These are phyloP conservation scores for Phoma sp. DNA, from an alignment of 2,329 filamentous ascomycete species.

Conservation along the genomic window DNA sequence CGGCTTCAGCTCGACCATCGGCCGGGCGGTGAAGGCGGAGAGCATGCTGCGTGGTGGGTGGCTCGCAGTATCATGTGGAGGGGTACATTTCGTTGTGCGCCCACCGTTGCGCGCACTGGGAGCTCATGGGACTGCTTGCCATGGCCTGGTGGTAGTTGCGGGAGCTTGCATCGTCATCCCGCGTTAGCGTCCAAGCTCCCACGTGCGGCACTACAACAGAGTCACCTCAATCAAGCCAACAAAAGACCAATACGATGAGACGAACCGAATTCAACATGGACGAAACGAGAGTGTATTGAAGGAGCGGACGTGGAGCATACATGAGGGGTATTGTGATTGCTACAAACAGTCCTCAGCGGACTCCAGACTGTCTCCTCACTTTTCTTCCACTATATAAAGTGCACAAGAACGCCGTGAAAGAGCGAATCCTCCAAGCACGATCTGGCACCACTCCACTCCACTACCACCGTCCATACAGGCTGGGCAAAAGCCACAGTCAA, in stretches of 20 bases:
- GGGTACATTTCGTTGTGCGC: constrained; percentile 25
- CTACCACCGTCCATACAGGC: constrained; percentile 25
- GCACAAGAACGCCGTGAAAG: constrained; percentile 6
- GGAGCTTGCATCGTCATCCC: constrained; percentile 36
- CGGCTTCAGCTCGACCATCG: constrained; percentile 94
- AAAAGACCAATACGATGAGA: no score
- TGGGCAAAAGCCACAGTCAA: constrained; percentile 46
- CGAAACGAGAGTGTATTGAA: constrained; percentile 18
- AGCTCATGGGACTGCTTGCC: constrained; percentile 29
- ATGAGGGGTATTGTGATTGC: constrained; percentile 35
- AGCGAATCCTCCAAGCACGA: constrained; percentile 21
- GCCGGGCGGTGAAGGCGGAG: constrained; percentile 94
- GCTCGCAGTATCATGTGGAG: constrained; percentile 22
- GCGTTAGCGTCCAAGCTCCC: constrained; percentile 17
- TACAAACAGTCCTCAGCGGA: constrained; percentile 35
- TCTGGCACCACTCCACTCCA: constrained; percentile 21
- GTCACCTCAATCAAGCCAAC: no score
- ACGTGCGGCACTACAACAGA: neutral
- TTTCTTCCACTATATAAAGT: constrained; percentile 21
- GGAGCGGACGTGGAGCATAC: constrained; percentile 15
- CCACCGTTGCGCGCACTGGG: constrained; percentile 20
- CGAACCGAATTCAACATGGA: neutral
- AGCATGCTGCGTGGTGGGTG: constrained; percentile 68
- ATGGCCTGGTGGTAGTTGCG: constrained; percentile 20
- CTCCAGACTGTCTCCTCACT: constrained; percentile 26